Conservation (phyloP, 2,329 filamentous ascomycete species). For the Setomelanomma holmii region DNA sequence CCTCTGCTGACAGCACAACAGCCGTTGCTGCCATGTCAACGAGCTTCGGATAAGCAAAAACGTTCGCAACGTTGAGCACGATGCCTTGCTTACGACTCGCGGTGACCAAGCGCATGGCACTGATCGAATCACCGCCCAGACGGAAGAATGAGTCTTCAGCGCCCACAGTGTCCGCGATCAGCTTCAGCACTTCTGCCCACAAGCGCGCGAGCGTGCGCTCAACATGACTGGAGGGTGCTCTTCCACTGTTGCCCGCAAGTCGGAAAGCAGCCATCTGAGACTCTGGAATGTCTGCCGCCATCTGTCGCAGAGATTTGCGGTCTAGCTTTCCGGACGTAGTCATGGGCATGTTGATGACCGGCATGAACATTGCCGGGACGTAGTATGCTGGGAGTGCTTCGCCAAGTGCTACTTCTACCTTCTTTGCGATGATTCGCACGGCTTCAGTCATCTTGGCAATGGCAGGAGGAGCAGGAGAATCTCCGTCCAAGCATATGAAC, state of each 20-base stretch:
- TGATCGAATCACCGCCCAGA: conserved; percentile 56
- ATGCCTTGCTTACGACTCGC: conserved; percentile 51
- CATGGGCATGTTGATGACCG: conserved; percentile 50
- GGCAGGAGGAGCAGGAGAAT: conserved; percentile 8
- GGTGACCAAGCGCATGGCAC: conserved; percentile 55
- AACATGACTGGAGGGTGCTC: conserved; percentile 30
- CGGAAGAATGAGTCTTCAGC: conserved; percentile 57
- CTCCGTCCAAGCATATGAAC: conserved; percentile 33
- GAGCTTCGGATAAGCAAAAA: conserved; percentile 55
- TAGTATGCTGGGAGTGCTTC: conserved; percentile 51
- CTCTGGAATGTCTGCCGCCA: conserved; percentile 44
- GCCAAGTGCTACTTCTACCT: conserved; percentile 34
- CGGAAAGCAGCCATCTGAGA: conserved; percentile 30
- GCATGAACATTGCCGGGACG: conserved; percentile 54
- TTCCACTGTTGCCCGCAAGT: conserved; percentile 39
- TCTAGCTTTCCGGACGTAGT: conserved; percentile 55
- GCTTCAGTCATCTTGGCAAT: conserved; percentile 31
- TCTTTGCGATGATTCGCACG: conserved; percentile 26
- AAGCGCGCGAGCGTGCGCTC: conserved; percentile 37
- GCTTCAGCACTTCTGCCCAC: conserved; percentile 51
- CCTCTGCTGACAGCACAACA: conserved; percentile 27
- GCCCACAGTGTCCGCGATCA: conserved; percentile 49
- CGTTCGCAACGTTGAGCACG: conserved; percentile 51
- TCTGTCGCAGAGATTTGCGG: conserved; percentile 47
- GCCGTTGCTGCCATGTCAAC: conserved; percentile 50